Evolutionary conservation across 371 early-diverging fungal species (phyloP), one percentile per base, ranked within the genome.

Genomic region (Syncephalastrum monosporum): DNA sequence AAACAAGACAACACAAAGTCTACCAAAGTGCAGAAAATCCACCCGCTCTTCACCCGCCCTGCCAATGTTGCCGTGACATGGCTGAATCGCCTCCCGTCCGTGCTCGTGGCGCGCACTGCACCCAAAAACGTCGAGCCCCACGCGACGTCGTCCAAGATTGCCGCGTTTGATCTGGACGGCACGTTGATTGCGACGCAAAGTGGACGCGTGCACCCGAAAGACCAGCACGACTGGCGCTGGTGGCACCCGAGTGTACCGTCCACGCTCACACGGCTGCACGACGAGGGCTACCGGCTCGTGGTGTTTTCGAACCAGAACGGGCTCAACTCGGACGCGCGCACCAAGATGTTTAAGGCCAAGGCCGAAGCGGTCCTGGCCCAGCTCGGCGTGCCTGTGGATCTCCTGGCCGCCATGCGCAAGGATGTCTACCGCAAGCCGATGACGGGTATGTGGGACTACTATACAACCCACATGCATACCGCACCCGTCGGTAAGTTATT

Each of bases 141-240:
- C 16, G 54, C 57, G 21, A 42, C 38, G 10, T 33, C 38, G 38
- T 12, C 65, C 3, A 89, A 83, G 57, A 75, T 94, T 42, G 93
- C 94, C 3, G 86, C 90, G 0, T 94, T 91, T 67, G 95, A 94
- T 67, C 73, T 94, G 77, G 91, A 96, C 69, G 71, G 72, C 10
- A 96, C 95, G 2, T 60, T 95, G 27, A 84, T 91, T 43, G 59
- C 53, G 14, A 80, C 84, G 7, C 84, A 85, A 29, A 88, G 91
- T 19, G 82, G 75, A 14, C 73, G 81, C 55, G 77, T 73, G 12
- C 81, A 75, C 68, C 71, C 93, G 15, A 91, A 87, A 63, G 70
- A 85, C 51, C 77, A 78, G 3, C 62, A 84, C 50, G 96, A 94
- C 70, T 96, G 95, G 95, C 67, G 68, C 27, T 93, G 91, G 79